phyloP scores from a whole-genome alignment of 2,329 filamentous ascomycete genomes.

The Ophiostoma piceae region DNA sequence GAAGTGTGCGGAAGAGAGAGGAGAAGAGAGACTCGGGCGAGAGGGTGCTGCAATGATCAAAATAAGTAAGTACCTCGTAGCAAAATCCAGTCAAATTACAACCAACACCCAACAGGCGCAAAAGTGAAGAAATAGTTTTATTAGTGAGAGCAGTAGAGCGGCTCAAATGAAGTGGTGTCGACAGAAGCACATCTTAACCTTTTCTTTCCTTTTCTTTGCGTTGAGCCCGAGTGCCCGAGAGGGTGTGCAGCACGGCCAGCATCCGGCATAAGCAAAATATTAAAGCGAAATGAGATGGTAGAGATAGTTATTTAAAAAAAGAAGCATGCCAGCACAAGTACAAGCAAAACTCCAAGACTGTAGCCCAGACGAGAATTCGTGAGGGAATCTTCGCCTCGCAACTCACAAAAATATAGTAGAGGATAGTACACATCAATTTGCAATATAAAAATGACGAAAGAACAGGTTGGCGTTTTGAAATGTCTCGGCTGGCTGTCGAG shows the following conservation, averaged over 20 bases:
- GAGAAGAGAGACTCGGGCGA: not conserved
- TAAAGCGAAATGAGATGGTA: not conserved
- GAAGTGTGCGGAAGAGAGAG: not conserved
- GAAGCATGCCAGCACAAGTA: not conserved
- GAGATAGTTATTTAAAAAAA: not conserved
- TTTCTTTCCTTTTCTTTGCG: not conserved
- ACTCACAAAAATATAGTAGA: not conserved
- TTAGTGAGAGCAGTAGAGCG: not conserved
- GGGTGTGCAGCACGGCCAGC: slow-evolving; percentile 6
- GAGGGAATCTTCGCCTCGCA: not conserved
- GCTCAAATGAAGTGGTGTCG: not conserved
- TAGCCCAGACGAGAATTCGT: not conserved
- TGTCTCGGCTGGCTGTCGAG: not conserved
- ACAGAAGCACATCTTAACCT: not conserved
- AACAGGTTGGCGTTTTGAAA: slow-evolving; percentile 1
- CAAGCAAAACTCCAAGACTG: not conserved
- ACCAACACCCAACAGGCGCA: not conserved
- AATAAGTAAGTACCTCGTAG: no score
- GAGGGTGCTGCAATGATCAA: not conserved
- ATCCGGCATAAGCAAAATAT: not conserved
- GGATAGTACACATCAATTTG: not conserved
- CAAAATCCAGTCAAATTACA: no score
- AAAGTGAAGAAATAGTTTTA: not conserved
- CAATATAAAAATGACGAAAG: not conserved
- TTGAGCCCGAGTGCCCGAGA: not conserved